Base-by-base conservation (phyloP, 345 rosid genomes). In the Trapa bicornis region DNA sequence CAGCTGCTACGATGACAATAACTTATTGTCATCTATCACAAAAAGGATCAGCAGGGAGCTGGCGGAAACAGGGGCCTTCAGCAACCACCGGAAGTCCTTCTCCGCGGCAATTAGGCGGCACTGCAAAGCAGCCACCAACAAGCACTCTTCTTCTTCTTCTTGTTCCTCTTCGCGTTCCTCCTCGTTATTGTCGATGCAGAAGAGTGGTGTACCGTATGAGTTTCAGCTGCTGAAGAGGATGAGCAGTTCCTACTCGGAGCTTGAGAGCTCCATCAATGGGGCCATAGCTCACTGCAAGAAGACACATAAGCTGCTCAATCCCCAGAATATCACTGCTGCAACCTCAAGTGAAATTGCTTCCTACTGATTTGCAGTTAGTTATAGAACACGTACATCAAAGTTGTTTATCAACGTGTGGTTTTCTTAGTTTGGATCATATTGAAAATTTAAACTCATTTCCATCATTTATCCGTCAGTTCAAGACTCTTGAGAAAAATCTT, bases 231-330 rank as follows among this genome's bases (percentile, higher is more conserved):
- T 86, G 37, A 87, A 76, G 84, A 87, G 91, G 74, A 89, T 88
- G 73, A 22, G 29, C 29, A 85, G 89, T 56, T 81, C 79, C 0
- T 78, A 76, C 65, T 77, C 85, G 3, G 96, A 87, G 77, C 70
- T 80, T 6, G 96, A 91, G 67, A 77, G 75, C 71, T 85, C 92
- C 63, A 85, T 95, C 17, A 85, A 87, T 65, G 97, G 88, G 70
- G 99, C 99, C 3, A 89, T 95, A 71, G 96, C 92, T 80, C 93
- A 95, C 74, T 95, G 98, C 73, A 89, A 91, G 64, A 85, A 74
- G 67, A 87, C 97, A 48, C 85, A 58, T 12, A 10, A 58, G 37
- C 38, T 58, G 63, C 37, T 58, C 14, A 15, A 9, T 54, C 7
- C 60, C 32, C 60, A 80, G 35, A 73, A 75, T 58, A 76, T 70